Percentiles rank a stretch among this genome's conserved stretches.
Conservation (phyloP, 1,139 yeast genomes). For the Yamadazyma diospyri region DNA sequence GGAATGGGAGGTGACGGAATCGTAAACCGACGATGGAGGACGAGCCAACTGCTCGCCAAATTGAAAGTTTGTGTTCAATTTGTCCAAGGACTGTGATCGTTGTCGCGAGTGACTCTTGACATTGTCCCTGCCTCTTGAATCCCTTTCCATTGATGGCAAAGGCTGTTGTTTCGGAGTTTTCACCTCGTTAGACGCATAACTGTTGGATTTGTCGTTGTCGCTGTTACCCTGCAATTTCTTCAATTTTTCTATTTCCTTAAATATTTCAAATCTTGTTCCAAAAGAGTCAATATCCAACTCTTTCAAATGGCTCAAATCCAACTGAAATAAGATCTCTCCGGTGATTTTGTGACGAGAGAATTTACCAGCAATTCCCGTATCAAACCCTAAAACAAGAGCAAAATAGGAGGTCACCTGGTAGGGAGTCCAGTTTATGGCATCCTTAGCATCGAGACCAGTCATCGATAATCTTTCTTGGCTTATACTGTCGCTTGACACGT, state of each 20-base stretch:
- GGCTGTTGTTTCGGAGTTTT: conserved; percentile 13
- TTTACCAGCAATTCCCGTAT: conserved; percentile 65
- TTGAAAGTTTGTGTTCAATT: conserved; percentile 12
- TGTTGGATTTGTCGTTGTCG: conserved; percentile 7
- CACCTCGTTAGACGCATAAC: conserved; percentile 2
- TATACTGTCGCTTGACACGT: background rate
- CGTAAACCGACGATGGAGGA: conserved; percentile 46
- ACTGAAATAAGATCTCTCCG: conserved; percentile 78
- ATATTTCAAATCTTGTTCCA: conserved; percentile 91
- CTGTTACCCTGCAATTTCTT: conserved; percentile 19
- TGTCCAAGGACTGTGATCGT: conserved; percentile 42
- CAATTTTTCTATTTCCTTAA: conserved; percentile 81
- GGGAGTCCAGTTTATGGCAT: conserved; percentile 75
- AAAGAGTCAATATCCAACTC: conserved; percentile 89
- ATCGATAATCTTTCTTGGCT: conserved; percentile 14
- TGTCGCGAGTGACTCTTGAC: conserved; percentile 15
- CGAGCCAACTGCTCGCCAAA: conserved; percentile 25
- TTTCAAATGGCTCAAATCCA: conserved; percentile 81
- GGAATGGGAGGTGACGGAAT: conserved; percentile 30
- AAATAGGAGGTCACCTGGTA: conserved; percentile 80
- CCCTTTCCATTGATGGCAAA: conserved; percentile 3
- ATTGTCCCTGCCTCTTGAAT: conserved; percentile 3
- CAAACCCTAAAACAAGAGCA: conserved; percentile 64
- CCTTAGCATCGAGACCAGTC: conserved; percentile 45
- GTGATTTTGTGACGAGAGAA: conserved; percentile 86